Base-by-base conservation (phyloP, 768 basidiomycete genomes). In the Mycena belliarum region DNA sequence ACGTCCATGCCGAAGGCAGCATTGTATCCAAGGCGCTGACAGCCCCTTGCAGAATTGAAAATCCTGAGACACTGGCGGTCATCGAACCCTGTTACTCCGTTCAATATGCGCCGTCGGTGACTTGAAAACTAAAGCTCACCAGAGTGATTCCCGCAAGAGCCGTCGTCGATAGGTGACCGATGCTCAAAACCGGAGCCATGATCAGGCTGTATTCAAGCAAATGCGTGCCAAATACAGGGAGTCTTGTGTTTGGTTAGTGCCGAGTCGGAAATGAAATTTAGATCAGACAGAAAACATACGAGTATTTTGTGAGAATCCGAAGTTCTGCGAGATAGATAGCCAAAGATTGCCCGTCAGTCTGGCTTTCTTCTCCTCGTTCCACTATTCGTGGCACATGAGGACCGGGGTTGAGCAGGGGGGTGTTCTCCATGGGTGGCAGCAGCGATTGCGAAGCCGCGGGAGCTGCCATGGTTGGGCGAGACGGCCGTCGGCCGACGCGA, bases 1-100 rank as follows among this genome's bases (percentile, higher is more conserved):
- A 94, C 0, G 97, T 95, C 95, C 92, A 99, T 16, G 96, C 95
- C 37, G 92, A 85, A 1, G 97, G 96, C 10, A 98, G 84, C 65
- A 99, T 82, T 0, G 95, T 95, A 70, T 99, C 97, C 20, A 99
- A 83, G 0, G 93, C 87, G 47, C 89, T 91, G 9, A 84, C 76
- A 52, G 96, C 84, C 20, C 93, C 93, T 62, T 89, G 88, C 7
- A 95, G 75, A 52, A 96, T 87, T 61, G 87, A 89, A 64, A 88
- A 89, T 2, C 84, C 89, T 2, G 90, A 86, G 12, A 87, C 85
- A 49, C 80, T 83, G 20, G 85, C 85, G 0, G 88, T 88, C 87
- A 91, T 89, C 12, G 83, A 85, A 2, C 83, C 88, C 62, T 63
- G 16, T 21, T 6, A 18, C 5, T 51, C 20, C 21, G 26, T n/a